Evolutionary conservation across 2,329 filamentous ascomycete species (phyloP).

Genomic region (Sclerotinia spermophila): DNA sequence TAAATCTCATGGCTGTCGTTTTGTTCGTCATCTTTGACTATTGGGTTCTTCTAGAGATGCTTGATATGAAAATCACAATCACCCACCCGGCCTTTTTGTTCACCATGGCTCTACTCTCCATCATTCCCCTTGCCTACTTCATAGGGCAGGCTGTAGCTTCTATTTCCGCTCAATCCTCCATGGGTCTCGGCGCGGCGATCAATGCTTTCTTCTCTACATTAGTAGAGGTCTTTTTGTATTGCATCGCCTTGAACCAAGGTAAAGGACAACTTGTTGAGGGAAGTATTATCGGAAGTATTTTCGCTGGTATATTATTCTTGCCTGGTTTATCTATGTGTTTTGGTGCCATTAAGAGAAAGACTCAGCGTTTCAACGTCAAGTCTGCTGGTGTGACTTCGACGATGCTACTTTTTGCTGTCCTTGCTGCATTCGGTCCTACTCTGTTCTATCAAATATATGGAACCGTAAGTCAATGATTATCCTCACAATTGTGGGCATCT

Average conservation of each 20-base stretch:
- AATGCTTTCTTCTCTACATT: slow-evolving; percentile 98
- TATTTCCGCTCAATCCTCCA: slow-evolving; percentile 96
- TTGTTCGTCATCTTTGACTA: slow-evolving; percentile 93
- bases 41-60: slow-evolving; percentile 65
- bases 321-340: slow-evolving; percentile 98
- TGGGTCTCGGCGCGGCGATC: slow-evolving; percentile 94
- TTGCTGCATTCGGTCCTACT: slow-evolving; percentile 91
- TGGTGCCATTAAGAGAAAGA: slow-evolving; percentile 95
- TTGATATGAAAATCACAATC: slow-evolving; percentile 66
- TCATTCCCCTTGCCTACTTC: slow-evolving; percentile 96
- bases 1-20: slow-evolving; percentile 94
- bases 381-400: slow-evolving; percentile 96
- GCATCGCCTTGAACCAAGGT: slow-evolving; percentile 85
- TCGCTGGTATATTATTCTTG: slow-evolving; percentile 91
- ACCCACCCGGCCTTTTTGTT: slow-evolving; percentile 87
- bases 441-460: slow-evolving; percentile 99
- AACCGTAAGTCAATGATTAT: slow-evolving; percentile 53
- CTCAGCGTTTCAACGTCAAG: slow-evolving; percentile 94
- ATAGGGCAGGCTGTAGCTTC: slow-evolving; percentile 98
- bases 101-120: slow-evolving; percentile 76
- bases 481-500: neutral
- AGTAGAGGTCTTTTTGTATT: slow-evolving; percentile 97
- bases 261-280: slow-evolving; percentile 93
- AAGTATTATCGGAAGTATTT: slow-evolving; percentile 96
- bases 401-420: slow-evolving; percentile 94